Conservation (phyloP, 768 basidiomycete species). For the Fistulinella prunicolor region DNA sequence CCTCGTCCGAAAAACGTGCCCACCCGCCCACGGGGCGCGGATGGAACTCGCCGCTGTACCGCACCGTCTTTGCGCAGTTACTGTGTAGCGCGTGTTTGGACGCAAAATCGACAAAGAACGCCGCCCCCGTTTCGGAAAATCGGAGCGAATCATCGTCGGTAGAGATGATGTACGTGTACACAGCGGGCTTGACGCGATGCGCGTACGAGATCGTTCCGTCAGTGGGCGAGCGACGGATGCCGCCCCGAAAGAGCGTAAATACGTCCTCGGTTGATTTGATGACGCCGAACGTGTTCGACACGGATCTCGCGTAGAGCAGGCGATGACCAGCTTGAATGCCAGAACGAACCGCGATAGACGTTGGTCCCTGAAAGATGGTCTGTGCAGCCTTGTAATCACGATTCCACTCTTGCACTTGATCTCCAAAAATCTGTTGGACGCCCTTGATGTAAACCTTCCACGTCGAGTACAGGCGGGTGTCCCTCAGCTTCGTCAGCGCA, state of each 20-base stretch:
- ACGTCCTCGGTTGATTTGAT: slow-evolving; percentile 51
- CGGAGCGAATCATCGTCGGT: slow-evolving; percentile 72
- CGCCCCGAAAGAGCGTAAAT: slow-evolving; percentile 49
- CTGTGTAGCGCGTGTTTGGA: slow-evolving; percentile 85
- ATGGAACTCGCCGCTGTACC: slow-evolving; percentile 80
- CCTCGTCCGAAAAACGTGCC: slow-evolving; percentile 56
- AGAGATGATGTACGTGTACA: slow-evolving; percentile 85
- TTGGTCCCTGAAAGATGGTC: slow-evolving; percentile 61
- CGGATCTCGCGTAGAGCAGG: slow-evolving; percentile 69
- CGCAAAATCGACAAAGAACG: slow-evolving; percentile 84
- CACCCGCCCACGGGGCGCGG: slow-evolving; percentile 68
- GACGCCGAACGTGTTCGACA: slow-evolving; percentile 59
- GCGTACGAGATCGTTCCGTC: slow-evolving; percentile 16
- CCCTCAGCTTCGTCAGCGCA: slow-evolving; percentile 56
- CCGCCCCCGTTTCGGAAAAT: slow-evolving; percentile 84
- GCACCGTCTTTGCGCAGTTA: slow-evolving; percentile 63
- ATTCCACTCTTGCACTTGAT: slow-evolving; percentile 66
- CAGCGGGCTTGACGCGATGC: slow-evolving; percentile 69
- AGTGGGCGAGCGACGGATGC: slow-evolving; percentile 16
- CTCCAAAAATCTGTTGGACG: slow-evolving; percentile 56
- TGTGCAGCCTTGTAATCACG: slow-evolving; percentile 64
- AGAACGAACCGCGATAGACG: slow-evolving; percentile 60
- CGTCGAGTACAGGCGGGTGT: slow-evolving; percentile 67
- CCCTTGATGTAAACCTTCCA: slow-evolving; percentile 73
- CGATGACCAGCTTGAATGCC: slow-evolving; percentile 71